Percentiles rank a stretch among this genome's conserved stretches.
These are phyloP conservation scores for Scutellaria barbata DNA, from an alignment of 257 asterid species.

Conservation along the genomic window DNA sequence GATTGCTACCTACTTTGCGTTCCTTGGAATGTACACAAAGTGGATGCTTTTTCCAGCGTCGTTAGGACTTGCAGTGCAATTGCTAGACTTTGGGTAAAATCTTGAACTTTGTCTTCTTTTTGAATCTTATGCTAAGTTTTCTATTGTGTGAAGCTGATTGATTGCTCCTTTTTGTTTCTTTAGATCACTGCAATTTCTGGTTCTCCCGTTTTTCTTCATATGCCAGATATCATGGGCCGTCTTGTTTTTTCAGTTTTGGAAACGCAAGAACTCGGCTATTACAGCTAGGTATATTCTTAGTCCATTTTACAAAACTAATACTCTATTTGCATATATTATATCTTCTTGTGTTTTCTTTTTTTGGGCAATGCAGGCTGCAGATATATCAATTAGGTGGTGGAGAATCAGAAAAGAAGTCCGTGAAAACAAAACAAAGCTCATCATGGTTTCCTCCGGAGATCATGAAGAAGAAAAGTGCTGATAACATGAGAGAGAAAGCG, in stretches of 20 bases:
- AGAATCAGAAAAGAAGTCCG: constrained; percentile 56
- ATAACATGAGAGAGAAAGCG: constrained; percentile 64
- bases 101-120: constrained; percentile 21
- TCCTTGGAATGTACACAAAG: constrained; percentile 91
- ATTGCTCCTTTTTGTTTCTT: constrained; percentile 12
- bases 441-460: constrained; percentile 53
- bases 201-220: constrained; percentile 84
- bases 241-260: constrained; percentile 93
- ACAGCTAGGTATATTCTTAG: constrained; percentile 59
- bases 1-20: constrained; percentile 91
- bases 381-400: constrained; percentile 52
- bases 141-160: constrained; percentile 22
- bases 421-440: constrained; percentile 48
- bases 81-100: constrained; percentile 81
- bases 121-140: constrained; percentile 15
- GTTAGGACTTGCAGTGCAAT: constrained; percentile 74
- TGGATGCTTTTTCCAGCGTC: constrained; percentile 96
- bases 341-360: not conserved
- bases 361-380: constrained; percentile 69
- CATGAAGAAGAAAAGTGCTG: constrained; percentile 58
- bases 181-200: constrained; percentile 78
- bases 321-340: not conserved
- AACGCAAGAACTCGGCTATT: constrained; percentile 84
- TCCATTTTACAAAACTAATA: not conserved
- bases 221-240: constrained; percentile 87